These are phyloP conservation scores for Apophysomyces sp. DNA, from an alignment of 371 early-diverging fungal species.

Conservation along the genomic window DNA sequence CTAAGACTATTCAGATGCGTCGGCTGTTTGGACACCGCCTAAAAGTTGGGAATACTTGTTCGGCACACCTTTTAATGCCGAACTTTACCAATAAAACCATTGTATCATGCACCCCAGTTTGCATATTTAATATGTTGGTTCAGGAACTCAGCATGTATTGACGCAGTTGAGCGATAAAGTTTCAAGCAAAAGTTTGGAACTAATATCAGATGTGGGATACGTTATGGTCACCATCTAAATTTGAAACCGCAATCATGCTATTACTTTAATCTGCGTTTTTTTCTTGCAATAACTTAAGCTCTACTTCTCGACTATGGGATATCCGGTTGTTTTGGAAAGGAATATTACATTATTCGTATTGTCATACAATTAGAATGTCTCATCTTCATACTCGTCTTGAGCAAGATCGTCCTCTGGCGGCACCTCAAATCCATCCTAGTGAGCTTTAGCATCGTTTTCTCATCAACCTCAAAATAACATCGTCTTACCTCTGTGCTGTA, in stretches of 20 bases:
- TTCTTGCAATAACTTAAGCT: too few species aligned
- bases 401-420: slow-evolving; percentile 32
- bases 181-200: too few species aligned
- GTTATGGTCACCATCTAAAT: too few species aligned
- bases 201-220: too few species aligned
- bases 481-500: slow-evolving; percentile 79
- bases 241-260: too few species aligned
- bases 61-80: slow-evolving; percentile 44
- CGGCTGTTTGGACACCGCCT: slow-evolving; percentile 60
- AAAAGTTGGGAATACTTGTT: slow-evolving; percentile 69
- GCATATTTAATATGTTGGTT: neutral
- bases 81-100: slow-evolving; percentile 32
- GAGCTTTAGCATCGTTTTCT: neutral
- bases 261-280: too few species aligned
- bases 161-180: too few species aligned
- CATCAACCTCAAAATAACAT: neutral
- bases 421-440: slow-evolving; percentile 35
- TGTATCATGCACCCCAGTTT: neutral
- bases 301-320: too few species aligned
- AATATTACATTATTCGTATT: too few species aligned
- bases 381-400: slow-evolving; percentile 38
- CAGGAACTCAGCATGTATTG: neutral
- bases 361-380: slow-evolving; percentile 35
- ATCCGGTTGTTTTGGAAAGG: too few species aligned
- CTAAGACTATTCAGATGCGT: slow-evolving; percentile 7